Evolutionary conservation across 2,329 filamentous ascomycete genomes (phyloP).

Genomic region (Fusarium clavum): DNA sequence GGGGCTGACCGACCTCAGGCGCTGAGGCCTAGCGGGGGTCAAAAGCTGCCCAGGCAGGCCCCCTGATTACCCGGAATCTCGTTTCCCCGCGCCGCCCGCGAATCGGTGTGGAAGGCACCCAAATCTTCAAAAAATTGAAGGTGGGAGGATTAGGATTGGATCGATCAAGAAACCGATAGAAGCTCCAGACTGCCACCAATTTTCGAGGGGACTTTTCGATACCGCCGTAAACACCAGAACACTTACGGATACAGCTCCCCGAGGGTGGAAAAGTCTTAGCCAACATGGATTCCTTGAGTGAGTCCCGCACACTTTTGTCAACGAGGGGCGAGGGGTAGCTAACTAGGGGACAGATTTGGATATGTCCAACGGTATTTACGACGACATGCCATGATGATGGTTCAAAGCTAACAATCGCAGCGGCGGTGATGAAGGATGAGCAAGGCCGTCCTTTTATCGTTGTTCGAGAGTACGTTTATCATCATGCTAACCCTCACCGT

Average conservation of each 20-base stretch:
- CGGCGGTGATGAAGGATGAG: slow-evolving; percentile 92
- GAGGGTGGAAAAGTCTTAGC: slow-evolving; percentile 43
- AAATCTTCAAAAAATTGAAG: slow-evolving; percentile 52
- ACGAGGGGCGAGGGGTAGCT: slow-evolving; percentile 49
- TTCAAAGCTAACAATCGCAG: slow-evolving; percentile 54
- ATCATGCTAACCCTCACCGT: slow-evolving; percentile 2
- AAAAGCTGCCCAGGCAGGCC: slow-evolving; percentile 6
- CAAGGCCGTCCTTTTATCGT: slow-evolving; percentile 97
- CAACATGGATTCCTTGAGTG: slow-evolving; percentile 56
- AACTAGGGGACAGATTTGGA: slow-evolving; percentile 74
- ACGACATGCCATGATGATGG: slow-evolving; percentile 19
- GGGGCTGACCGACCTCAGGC: not conserved
- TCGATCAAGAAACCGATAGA: slow-evolving; percentile 46
- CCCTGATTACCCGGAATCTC: slow-evolving; percentile 47
- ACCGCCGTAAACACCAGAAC: slow-evolving; percentile 41
- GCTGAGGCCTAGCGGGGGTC: slow-evolving; percentile 25
- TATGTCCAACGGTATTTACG: slow-evolving; percentile 78
- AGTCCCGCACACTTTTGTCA: slow-evolving; percentile 46
- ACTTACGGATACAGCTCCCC: slow-evolving; percentile 46
- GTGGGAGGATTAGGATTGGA: slow-evolving; percentile 18
- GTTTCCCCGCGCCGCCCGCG: slow-evolving; percentile 50
- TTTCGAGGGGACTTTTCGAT: slow-evolving; percentile 41
- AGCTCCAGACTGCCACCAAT: slow-evolving; percentile 48
- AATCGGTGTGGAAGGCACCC: slow-evolving; percentile 48
- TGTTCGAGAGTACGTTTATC: slow-evolving; percentile 86